Conservation (phyloP, 371 early-diverging fungal genomes). For the Zychaea mexicana region DNA sequence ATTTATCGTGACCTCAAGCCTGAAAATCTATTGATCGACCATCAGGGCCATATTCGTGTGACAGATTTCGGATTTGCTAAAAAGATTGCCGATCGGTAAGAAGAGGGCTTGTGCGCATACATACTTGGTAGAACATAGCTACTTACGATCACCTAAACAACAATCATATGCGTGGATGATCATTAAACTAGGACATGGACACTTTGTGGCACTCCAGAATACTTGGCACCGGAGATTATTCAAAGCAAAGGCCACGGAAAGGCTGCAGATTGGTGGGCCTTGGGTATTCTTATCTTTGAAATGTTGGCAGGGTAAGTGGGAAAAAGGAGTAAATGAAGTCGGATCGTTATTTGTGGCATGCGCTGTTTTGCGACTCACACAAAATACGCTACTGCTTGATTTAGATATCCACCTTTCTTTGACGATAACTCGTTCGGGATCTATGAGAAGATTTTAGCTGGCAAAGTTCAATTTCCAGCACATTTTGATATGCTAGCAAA, state of each 20-base stretch:
- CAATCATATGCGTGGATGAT: background rate
- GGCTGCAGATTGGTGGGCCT: conserved; percentile 98
- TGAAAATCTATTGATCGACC: conserved; percentile 83
- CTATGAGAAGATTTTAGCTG: conserved; percentile 94
- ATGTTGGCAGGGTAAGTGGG: conserved; percentile 80
- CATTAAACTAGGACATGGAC: conserved; percentile 77
- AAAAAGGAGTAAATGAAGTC: too few relatives aligned
- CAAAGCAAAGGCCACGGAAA: conserved; percentile 95
- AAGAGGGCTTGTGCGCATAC: background rate
- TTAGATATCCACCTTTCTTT: conserved; percentile 94
- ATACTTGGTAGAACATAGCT: background rate
- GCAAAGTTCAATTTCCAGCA: conserved; percentile 87
- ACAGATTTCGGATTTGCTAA: conserved; percentile 98
- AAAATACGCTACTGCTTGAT: background rate
- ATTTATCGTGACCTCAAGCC: conserved; percentile 93
- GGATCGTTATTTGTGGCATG: too few relatives aligned
- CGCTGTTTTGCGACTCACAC: background rate
- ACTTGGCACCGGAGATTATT: conserved; percentile 98
- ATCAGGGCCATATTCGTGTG: conserved; percentile 89
- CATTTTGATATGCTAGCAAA: conserved; percentile 90
- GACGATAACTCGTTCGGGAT: conserved; percentile 92
- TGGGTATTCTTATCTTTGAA: conserved; percentile 97
- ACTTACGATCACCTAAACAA: too few relatives aligned
- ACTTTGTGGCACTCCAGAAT: conserved; percentile 98
- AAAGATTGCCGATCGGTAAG: conserved; percentile 34